Base-by-base conservation (phyloP, 768 basidiomycete genomes). In the Suillus bovinus region DNA sequence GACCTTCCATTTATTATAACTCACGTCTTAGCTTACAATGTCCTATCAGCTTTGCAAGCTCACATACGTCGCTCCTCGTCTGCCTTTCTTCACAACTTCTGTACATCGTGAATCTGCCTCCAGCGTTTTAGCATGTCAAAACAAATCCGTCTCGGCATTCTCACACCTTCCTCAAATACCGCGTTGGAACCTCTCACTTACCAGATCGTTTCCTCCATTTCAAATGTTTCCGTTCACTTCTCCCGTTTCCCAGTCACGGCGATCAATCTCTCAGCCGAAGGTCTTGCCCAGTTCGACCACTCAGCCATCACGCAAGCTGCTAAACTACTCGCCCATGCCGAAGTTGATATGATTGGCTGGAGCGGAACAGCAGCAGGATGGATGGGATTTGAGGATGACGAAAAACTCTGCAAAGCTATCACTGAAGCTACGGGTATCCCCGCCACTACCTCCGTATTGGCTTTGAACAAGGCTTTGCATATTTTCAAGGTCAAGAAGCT, bases 321-420 rank as follows among this genome's bases (percentile, higher is more conserved):
- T 33, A 5, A 52, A 33, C 20, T 52, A 13, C 50, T 52, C 10
- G 50, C 50, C 31, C 31, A 52, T 52, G 50, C 50, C 1, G 50
- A 52, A 52, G 50, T 52, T 52, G 50, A 52, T 52, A 52, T 52
- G 50, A 52, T 52, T 33, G 50, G 50, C 20, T 52, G 50, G 50
- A 52, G 50, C 20, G 50, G 50, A 52, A 52, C 50, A 33, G 50
- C 50, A n/a, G 50, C 50, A 33, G 50, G 31, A n/a, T 52, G 50
- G 50, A 52, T 52, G 20, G 50, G 50, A 13, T 52, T 52, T 20
- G 50, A 52, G 31, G 1, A 20, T 11, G 50, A 52, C 20, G 50
- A 52, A 31, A 52, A n/a, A 33, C 50, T 52, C 11, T 52, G 50
- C 29, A 11, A 52, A 33, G 31, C 50, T n/a, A 52, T 52, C n/a